Evolutionary conservation across 257 asterid genomes (phyloP), one percentile per base, ranked within the genome.

Genomic region (Jacaranda mimosifolia): DNA sequence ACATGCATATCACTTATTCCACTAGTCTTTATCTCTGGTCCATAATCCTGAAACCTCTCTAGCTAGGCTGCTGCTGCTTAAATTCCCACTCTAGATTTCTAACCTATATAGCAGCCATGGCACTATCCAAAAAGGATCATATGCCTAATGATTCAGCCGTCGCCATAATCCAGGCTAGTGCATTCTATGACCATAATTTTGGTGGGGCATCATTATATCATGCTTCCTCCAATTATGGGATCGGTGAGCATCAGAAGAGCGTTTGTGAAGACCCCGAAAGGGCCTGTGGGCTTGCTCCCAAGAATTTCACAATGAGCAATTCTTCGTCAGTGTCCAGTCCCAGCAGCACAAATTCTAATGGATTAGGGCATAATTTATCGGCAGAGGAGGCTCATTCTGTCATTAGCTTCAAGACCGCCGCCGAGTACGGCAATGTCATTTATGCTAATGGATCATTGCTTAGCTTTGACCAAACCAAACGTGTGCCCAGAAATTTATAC

Each of bases 311-410:
- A 3, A 14, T 79, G 68, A 86, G 88, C 82, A 85, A 87, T 60
- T 85, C 91, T 35, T 89, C 97, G 6, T 79, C 97, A 0, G 91
- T 86, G 0, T 91, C 98, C 1, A 94, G 97, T 48, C 97, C 96
- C 7, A 86, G 92, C 85, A 94, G 98, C 86, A 81, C 92, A 3
- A 90, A 88, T 70, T 94, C 97, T 36, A 90, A 86, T 36, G 92
- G 88, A 3, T 63, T 89, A 64, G 90, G 81, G 7, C 82, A 78
- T 35, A 77, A 57, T 62, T 55, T 79, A 26, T 58, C 87, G 0
- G 92, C 85, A 46, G 92, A 87, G 80, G 92, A 87, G 80, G 90
- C 79, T 18, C 85, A 88, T 78, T 88, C 97, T 18, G 86, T 89
- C 19, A 87, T 90, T 14, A 87, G 53, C 69, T 90, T 89, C 86